A percentile compares a stretch with the other conserved stretches of the same genome.
These are phyloP conservation scores for Heliamphora exappendiculata DNA, from an alignment of 148 eudicot genomes.

Conservation along the genomic window DNA sequence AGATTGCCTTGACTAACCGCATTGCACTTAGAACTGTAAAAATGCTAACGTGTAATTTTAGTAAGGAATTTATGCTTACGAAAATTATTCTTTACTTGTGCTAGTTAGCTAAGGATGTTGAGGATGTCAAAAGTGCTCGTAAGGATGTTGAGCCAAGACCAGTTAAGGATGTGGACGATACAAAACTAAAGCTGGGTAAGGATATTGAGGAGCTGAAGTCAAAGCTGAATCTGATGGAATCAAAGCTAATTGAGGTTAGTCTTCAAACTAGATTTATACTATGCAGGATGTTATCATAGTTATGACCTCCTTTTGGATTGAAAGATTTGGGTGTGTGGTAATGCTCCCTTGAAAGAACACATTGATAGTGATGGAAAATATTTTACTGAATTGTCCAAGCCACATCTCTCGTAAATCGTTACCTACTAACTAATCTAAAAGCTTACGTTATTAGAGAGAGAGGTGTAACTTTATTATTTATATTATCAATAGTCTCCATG, in stretches of 20 bases:
- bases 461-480: too few species aligned
- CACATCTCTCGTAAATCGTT: too few species aligned
- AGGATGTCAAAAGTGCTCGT: constrained; percentile 20
- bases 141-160: constrained; percentile 21
- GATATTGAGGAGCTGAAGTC: constrained; percentile 41
- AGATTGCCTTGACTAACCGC: neutral
- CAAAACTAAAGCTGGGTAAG: constrained; percentile 13
- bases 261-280: neutral
- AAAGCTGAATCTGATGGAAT: constrained; percentile 36
- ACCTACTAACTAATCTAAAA: too few species aligned
- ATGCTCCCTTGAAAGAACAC: neutral
- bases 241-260: constrained; percentile 48
- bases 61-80: neutral
- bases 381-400: too few species aligned
- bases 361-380: neutral
- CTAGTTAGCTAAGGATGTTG: constrained; percentile 23
- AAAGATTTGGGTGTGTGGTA: neutral
- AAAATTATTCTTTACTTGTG: neutral
- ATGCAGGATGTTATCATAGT: neutral
- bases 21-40: neutral
- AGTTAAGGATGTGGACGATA: constrained; percentile 21
- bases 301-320: neutral
- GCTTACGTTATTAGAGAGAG: too few species aligned
- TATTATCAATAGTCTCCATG: too few species aligned
- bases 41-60: neutral